Base-by-base conservation (phyloP, 768 basidiomycete species). In the Sarcodon aspratus region DNA sequence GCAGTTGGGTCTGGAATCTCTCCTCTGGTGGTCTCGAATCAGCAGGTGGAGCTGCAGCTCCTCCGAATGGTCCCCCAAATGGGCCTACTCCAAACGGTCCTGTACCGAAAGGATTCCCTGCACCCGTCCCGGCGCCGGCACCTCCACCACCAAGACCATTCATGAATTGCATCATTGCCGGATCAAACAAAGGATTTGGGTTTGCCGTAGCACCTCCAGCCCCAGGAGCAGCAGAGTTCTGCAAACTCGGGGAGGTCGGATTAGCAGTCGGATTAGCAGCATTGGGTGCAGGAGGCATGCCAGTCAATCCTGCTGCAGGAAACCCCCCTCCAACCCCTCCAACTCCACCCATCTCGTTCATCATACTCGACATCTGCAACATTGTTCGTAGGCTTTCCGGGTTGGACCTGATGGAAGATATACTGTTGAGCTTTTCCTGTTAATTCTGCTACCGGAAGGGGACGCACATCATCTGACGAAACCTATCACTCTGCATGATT, bases 21-120 rank as follows among this genome's bases (percentile, higher is more conserved):
- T 95, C 95, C 62, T 98, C 95, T 1, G 92, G 82, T 13, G 87
- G 73, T 58, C 89, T 69, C 5, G 78, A 65, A 59, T 91, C 87
- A 1, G 78, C 67, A 7, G 88, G 81, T 0, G 75, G 61, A 3
- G 73, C 63, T 8, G 74, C 68, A 3, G 66, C 54, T 5, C 54
- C 63, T 9, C 57, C 59, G 34, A 61, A 55, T 7, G 56, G 66
- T 38, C 62, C 58, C 10, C 48, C 52, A 27, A 52, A 13, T 27
- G 52, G 51, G 15, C 55, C 54, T 42, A 44, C 45, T 15, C 54
- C 60, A 21, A 59, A 56, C n/a, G 55, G 58, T 18, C 52, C 67
- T 21, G 54, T 46, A 27, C 36, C 58, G 12, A 56, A 59, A 40
- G 57, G 53, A 11, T 27, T 27, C 21, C 61, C 65, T 3, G 55